phyloP scores from a whole-genome alignment of 1,284 basidiomycete genomes.

The Papiliotrema flavescens region DNA sequence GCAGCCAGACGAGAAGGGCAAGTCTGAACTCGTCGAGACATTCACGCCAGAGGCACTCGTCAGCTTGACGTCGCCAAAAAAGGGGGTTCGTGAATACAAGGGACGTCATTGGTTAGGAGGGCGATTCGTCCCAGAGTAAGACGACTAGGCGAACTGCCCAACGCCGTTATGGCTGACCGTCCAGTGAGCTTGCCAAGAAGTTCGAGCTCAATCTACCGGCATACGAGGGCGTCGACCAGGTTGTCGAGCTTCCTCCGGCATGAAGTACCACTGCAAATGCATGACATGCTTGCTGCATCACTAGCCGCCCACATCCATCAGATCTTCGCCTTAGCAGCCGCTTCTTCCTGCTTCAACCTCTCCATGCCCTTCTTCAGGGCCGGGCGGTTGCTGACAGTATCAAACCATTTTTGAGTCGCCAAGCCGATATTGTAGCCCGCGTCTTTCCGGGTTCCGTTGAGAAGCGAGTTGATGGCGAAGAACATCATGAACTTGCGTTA shows the following conservation, averaged over 20 bases:
- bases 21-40: conserved; percentile 48
- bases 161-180: background rate
- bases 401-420: conserved; percentile 20
- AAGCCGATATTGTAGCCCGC: conserved; percentile 23
- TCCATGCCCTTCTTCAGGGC: conserved; percentile 22
- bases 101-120: conserved; percentile 90
- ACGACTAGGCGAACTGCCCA: background rate
- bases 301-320: too few species aligned
- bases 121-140: conserved; percentile 80
- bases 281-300: too few species aligned
- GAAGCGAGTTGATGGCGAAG: conserved; percentile 30
- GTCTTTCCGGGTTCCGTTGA: conserved; percentile 18
- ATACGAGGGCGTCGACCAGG: conserved; percentile 72
- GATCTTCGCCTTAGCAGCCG: conserved; percentile 14
- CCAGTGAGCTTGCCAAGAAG: conserved; percentile 65
- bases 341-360: conserved; percentile 28
- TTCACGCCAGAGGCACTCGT: conserved; percentile 76
- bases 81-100: conserved; percentile 69
- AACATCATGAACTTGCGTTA: conserved; percentile 34
- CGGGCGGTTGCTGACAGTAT: conserved; percentile 20
- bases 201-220: conserved; percentile 70
- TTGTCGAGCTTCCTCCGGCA: conserved; percentile 60
- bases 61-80: conserved; percentile 90
- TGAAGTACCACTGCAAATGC: background rate
- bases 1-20: conserved; percentile 60